Evolutionary conservation across 2,329 filamentous ascomycete species (phyloP).

Genomic region (Cladosporium sp.): DNA sequence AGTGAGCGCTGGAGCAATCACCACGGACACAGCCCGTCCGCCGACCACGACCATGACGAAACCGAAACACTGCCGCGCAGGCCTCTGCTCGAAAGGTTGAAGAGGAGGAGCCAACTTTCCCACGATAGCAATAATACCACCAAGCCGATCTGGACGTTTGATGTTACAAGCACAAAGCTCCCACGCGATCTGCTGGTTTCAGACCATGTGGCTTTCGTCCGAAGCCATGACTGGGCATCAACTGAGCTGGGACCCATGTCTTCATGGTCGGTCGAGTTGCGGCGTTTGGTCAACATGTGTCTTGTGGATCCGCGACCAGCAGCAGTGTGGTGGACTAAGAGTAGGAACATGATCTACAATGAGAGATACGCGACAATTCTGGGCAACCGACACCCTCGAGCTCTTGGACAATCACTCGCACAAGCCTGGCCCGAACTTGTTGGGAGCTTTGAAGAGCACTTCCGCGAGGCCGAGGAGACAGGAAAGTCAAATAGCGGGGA

Average conservation of each 20-base stretch:
- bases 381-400: constrained; percentile 24
- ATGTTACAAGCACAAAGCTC: constrained; percentile 3
- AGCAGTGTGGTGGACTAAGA: constrained; percentile 23
- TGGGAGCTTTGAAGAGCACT: constrained; percentile 2
- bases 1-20: not conserved
- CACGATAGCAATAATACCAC: not conserved
- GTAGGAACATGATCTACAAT: constrained; percentile 34
- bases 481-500: constrained; percentile 15
- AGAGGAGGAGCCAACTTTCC: not conserved
- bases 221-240: constrained; percentile 17
- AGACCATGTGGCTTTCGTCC: constrained; percentile 13
- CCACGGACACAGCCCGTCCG: not conserved
- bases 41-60: not conserved
- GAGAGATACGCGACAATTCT: constrained; percentile 31
- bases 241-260: constrained; percentile 18
- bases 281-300: constrained; percentile 17
- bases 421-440: constrained; percentile 17
- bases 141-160: constrained; percentile 4
- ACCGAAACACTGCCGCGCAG: not conserved
- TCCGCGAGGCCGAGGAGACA: constrained; percentile 13
- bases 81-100: not conserved
- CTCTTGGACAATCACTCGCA: constrained; percentile 16
- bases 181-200: not conserved
- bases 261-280: constrained; percentile 15
- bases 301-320: constrained; percentile 18